Conservation (phyloP, 495 filamentous ascomycete genomes). For the Penicillium longicatenatum region DNA sequence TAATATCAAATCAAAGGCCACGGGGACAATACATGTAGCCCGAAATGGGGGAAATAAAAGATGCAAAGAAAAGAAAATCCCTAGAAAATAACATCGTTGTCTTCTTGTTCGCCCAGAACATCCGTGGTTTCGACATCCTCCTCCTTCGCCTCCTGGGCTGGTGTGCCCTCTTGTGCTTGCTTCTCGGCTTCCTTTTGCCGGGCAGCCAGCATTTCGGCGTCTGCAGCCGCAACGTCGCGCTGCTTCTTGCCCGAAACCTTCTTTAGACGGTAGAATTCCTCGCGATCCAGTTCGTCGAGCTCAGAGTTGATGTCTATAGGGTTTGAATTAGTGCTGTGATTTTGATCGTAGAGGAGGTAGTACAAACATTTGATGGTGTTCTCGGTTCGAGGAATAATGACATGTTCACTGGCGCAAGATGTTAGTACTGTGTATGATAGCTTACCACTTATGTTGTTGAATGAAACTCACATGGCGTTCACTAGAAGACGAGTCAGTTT, state of each 20-base stretch:
- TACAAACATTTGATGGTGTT: slow-evolving; percentile 94
- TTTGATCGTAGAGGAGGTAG: neutral
- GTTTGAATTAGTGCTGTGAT: slow-evolving; percentile 19
- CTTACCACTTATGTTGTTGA: neutral
- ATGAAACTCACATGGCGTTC: slow-evolving; percentile 80
- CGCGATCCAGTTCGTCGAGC: slow-evolving; percentile 94
- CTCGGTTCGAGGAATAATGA: slow-evolving; percentile 96
- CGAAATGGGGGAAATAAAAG: slow-evolving; percentile 12
- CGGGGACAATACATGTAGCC: slow-evolving; percentile 10
- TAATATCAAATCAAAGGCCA: slow-evolving; percentile 23
- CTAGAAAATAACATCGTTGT: slow-evolving; percentile 95
- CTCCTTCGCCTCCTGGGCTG: slow-evolving; percentile 1
- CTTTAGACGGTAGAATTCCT: slow-evolving; percentile 98
- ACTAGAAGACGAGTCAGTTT: slow-evolving; percentile 54
- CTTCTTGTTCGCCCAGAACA: slow-evolving; percentile 81
- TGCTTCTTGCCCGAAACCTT: slow-evolving; percentile 98
- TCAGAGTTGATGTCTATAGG: slow-evolving; percentile 91
- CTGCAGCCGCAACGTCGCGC: slow-evolving; percentile 71
- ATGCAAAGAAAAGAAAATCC: slow-evolving; percentile 7
- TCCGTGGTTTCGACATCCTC: slow-evolving; percentile 57
- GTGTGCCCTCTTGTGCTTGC: slow-evolving; percentile 25
- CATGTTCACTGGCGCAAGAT: slow-evolving; percentile 64
- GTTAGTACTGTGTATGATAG: slow-evolving; percentile 13
- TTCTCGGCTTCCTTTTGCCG: slow-evolving; percentile 48
- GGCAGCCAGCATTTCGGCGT: slow-evolving; percentile 69